Evolutionary conservation across 768 basidiomycete genomes (phyloP).

Genomic region (Macrolepiota dolichaula): DNA sequence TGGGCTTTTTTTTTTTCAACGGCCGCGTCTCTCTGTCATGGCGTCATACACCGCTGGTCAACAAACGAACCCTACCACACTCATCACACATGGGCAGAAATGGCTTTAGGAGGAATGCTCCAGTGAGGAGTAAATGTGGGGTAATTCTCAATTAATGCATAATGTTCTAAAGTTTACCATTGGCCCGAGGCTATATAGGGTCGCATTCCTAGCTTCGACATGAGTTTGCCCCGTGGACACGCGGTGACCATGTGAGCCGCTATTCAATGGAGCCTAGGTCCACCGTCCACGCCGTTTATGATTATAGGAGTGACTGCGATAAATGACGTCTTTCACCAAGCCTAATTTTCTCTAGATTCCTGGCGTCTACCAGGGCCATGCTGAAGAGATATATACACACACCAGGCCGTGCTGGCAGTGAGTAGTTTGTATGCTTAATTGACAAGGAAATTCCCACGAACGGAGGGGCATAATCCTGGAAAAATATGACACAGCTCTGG

Average conservation of each 20-base stretch:
- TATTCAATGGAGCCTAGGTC: not conserved
- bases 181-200: not conserved
- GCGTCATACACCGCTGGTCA: slow-evolving; percentile 4
- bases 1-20: not conserved
- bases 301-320: not conserved
- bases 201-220: not conserved
- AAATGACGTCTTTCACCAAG: slow-evolving; percentile 2
- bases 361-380: not conserved
- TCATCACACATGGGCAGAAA: slow-evolving; percentile 2
- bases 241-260: not conserved
- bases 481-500: not conserved
- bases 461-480: slow-evolving; percentile 2
- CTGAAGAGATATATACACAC: not conserved
- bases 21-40: not conserved
- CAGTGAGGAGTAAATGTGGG: slow-evolving; percentile 4
- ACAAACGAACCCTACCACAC: not conserved
- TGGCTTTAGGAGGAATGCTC: slow-evolving; percentile 2
- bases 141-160: not conserved
- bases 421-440: not conserved
- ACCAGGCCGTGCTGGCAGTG: not conserved
- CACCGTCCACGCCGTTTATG: not conserved
- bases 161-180: not conserved
- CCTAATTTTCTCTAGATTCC: slow-evolving; percentile 1
- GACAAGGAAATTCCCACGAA: not conserved
- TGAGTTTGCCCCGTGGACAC: not conserved